Conservation (phyloP, 768 basidiomycete genomes). For the Pleurotus citrinopileatus region DNA sequence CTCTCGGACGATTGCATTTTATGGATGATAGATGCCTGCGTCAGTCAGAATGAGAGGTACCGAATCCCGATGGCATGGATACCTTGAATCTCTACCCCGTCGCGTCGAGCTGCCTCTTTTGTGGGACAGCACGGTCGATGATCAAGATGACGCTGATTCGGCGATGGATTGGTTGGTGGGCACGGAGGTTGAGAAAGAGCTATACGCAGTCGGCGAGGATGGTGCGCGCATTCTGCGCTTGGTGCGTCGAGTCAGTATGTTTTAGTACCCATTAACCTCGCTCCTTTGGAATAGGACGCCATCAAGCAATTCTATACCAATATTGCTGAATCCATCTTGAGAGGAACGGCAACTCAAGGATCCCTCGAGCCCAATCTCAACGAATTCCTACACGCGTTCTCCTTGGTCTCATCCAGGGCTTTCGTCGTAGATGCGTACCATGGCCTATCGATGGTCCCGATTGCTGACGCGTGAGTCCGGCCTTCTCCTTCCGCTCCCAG, state of each 20-base stretch:
- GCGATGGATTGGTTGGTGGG: conserved; percentile 38
- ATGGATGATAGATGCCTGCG: conserved; percentile 7
- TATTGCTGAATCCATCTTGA: conserved; percentile 29
- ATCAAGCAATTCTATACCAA: conserved; percentile 33
- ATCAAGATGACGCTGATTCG: conserved; percentile 24
- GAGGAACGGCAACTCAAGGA: conserved; percentile 14
- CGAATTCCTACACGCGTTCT: conserved; percentile 52
- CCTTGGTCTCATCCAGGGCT: conserved; percentile 76
- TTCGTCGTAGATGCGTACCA: conserved; percentile 85
- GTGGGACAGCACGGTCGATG: conserved; percentile 39
- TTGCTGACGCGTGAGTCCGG: conserved; percentile 72
- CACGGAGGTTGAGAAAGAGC: conserved; percentile 32
- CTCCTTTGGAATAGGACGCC: conserved; percentile 23
- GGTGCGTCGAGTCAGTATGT: neutral
- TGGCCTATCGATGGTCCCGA: conserved; percentile 78
- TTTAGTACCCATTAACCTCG: too few relatives aligned
- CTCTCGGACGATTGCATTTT: conserved; percentile 4
- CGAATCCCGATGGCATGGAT: conserved; percentile 59
- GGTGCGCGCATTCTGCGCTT: neutral
- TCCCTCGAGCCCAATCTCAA: conserved; percentile 22
- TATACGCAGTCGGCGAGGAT: neutral
- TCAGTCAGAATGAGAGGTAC: conserved; percentile 42
- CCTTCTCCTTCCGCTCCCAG: conserved; percentile 32
- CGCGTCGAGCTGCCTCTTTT: conserved; percentile 59
- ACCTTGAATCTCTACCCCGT: conserved; percentile 63